These are phyloP conservation scores for Kurtzmaniella quercitrusa DNA, from an alignment of 1,139 yeast genomes.

Conservation along the genomic window DNA sequence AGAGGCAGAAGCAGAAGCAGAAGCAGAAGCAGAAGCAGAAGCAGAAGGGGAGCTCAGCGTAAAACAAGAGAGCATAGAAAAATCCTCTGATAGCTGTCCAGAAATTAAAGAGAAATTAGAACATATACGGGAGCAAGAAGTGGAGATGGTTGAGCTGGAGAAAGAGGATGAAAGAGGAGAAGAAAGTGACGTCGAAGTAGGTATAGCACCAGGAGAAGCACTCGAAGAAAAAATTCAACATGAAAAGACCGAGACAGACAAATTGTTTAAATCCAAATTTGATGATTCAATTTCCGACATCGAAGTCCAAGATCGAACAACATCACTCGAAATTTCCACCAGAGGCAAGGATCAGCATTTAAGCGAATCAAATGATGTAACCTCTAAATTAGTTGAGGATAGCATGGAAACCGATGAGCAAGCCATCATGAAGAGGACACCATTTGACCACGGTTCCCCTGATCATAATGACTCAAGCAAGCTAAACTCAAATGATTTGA, in stretches of 20 bases:
- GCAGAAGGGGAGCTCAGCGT: not conserved
- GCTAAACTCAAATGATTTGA: not conserved
- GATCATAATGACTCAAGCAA: too few relatives aligned
- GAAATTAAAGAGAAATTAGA: too few relatives aligned
- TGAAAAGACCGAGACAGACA: not conserved
- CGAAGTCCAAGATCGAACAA: not conserved
- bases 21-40: not conserved
- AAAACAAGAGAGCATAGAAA: too few relatives aligned
- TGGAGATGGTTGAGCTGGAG: too few relatives aligned
- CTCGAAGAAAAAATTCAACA: not conserved
- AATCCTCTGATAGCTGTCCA: too few relatives aligned
- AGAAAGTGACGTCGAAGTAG: not conserved
- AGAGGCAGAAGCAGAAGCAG: conserved; percentile 1
- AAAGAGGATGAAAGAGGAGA: not conserved
- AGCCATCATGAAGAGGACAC: too few relatives aligned
- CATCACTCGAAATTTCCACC: not conserved
- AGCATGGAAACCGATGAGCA: too few relatives aligned
- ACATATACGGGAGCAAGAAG: too few relatives aligned
- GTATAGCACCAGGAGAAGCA: not conserved
- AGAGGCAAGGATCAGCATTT: not conserved
- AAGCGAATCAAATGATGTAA: too few relatives aligned
- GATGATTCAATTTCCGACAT: not conserved
- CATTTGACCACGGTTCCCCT: too few relatives aligned
- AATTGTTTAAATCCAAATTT: not conserved
- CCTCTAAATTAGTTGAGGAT: too few relatives aligned